Evolutionary conservation across 441 rosid genomes (phyloP), one percentile per base, ranked within the genome.

Genomic region (Gossypium schwendimanii): DNA sequence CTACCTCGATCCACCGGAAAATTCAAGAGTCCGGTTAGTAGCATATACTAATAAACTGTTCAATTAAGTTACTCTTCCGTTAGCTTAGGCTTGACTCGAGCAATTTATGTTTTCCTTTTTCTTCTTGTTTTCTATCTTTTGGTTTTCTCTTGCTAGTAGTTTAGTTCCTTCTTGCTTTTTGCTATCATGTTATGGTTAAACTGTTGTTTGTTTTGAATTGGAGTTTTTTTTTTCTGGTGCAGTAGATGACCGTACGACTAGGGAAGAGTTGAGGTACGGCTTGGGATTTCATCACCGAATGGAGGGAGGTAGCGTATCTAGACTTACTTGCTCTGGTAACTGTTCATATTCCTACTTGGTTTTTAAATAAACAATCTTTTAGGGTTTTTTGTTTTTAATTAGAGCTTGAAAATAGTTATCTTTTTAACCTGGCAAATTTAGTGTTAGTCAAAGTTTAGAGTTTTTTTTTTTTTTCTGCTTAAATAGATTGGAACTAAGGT

Each of bases 221-320:
- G 76, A 31, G 70, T 8, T 7, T 36, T 36, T 36, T 36, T 33
- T 72, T 70, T 64, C 24, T 73, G 23, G 59, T 67, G 78, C 77
- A 79, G 83, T 85, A 82, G 91, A 90, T 88, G 93, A 81, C 72
- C 83, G 75, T 79, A 78, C 86, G 84, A 83, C 82, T 87, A 79
- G 77, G 85, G 80, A 85, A 70, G 81, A 88, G 77, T 75, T 89
- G 82, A 91, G 92, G 84, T 81, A 81, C 87, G 85, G 88, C 77
- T 79, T 24, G 89, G 71, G 86, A 82, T 85, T 82, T 87, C 81
- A 76, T 89, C 92, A 75, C 88, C 97, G 98, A 78, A 96, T 96
- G 99, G 99, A 96, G 99, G 99, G 99, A 93, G 97, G 98, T 96
- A 90, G 92, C 97, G 84, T 89, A 90, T 92, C 89, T 86, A 87